phyloP scores from a whole-genome alignment of 2,329 filamentous ascomycete genomes.

The Trichoderma sp. region DNA sequence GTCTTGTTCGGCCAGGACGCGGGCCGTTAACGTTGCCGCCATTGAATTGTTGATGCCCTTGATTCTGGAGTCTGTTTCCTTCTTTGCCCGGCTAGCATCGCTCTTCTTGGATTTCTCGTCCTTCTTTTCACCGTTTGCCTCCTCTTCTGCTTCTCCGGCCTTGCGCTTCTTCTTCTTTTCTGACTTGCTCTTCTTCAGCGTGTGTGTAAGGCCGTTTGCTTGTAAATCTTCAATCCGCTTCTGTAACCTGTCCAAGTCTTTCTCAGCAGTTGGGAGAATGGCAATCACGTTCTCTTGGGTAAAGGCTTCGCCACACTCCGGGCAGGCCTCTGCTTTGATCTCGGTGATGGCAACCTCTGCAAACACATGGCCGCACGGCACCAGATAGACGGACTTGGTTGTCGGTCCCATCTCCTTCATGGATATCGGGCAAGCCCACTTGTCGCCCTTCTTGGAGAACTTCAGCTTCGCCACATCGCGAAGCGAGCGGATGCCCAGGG shows the following conservation, averaged over 20 bases:
- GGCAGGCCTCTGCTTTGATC: constrained; percentile 63
- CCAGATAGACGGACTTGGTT: constrained; percentile 81
- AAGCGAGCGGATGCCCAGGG: constrained; percentile 70
- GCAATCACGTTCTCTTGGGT: constrained; percentile 75
- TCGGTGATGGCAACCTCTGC: constrained; percentile 82
- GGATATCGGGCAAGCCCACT: constrained; percentile 84
- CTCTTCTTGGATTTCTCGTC: constrained; percentile 24
- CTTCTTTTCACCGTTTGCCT: constrained; percentile 33
- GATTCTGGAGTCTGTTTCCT: constrained; percentile 39
- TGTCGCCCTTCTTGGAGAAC: constrained; percentile 58
- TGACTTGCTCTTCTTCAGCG: constrained; percentile 76
- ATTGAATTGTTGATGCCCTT: constrained; percentile 83
- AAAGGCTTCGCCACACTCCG: constrained; percentile 76
- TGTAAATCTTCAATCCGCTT: constrained; percentile 69
- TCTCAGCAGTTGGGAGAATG: constrained; percentile 71
- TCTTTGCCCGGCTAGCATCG: constrained; percentile 34
- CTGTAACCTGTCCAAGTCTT: constrained; percentile 69
- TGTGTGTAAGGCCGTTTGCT: constrained; percentile 76
- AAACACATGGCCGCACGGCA: constrained; percentile 95
- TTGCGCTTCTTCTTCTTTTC: constrained; percentile 71
- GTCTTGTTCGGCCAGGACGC: constrained; percentile 84
- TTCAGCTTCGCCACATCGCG: constrained; percentile 86
- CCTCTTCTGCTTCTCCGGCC: constrained; percentile 41
- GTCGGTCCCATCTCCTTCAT: constrained; percentile 80
- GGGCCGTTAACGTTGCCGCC: constrained; percentile 82